Base-by-base conservation (phyloP, 805 yeast genomes). In the Zygoascus ofunaensis region DNA sequence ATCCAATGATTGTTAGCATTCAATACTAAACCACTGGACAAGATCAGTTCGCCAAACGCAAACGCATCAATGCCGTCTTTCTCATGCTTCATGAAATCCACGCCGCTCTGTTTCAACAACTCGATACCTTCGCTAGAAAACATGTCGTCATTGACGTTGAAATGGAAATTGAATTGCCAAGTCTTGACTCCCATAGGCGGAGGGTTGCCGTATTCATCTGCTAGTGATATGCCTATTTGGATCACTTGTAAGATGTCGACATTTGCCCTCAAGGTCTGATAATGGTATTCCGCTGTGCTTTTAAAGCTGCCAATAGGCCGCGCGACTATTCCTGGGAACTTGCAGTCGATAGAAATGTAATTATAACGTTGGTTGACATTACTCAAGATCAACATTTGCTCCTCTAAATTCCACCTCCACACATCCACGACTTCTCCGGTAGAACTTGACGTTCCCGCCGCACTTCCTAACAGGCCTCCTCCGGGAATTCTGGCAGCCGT, bases 111-210 rank as follows among this genome's bases (percentile, higher is more conserved):
- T 18, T 80, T 70, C 49, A 90, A 68, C 57, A 86, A 74, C 43
- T 87, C 86, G 44, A 87, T 71, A 17, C 90, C 85, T 55, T 89
- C 97, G 44, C 78, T 78, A 19, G 90, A 82, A 52, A 79, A 85
- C 96, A 92, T 90, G 58, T 87, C 92, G 18, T 50, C 49, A 33
- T 74, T 70, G 32, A 84, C 65, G 62, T 84, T 89, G 63, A 87
- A 92, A 52, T 74, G 71, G 68, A 92, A 87, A 63, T 92, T 92
- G 68, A 92, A 89, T 61, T 90, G 97, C 96, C 97, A 92, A n/a
- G 96, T 86, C 3, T 82, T 76, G 28, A 80, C 75, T 50, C 69
- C 69, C 51, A 79, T 82, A 2, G 89, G 89, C 5, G 41, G 41
- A 46, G 76, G 77, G 47, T 74, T 77, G 12, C 90, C 92, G 43